A percentile compares a stretch with the other conserved stretches of the same genome.
These are phyloP conservation scores for Coemansia sp. DNA, from an alignment of 192 early-diverging fungal genomes.

Conservation along the genomic window DNA sequence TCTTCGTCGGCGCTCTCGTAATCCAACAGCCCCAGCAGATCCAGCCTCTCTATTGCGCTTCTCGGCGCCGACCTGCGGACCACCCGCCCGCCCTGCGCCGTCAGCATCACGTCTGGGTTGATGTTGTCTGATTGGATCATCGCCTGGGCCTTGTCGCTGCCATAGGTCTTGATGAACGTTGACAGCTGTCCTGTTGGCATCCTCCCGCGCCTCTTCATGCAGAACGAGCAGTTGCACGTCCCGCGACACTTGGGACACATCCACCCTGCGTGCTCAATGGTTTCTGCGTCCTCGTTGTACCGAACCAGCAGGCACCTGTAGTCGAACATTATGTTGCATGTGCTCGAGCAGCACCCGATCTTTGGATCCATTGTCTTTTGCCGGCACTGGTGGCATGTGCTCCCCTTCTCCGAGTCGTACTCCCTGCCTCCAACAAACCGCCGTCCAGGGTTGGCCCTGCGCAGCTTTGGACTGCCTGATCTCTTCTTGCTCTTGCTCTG, in stretches of 20 bases:
- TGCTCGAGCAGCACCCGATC: conserved; percentile 27
- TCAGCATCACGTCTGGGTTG: neutral
- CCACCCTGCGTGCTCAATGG: conserved; percentile 20
- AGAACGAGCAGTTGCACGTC: conserved; percentile 43
- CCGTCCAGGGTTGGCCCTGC: conserved; percentile 15
- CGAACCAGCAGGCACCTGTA: conserved; percentile 28
- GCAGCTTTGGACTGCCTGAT: neutral
- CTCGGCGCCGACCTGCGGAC: neutral
- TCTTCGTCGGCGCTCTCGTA: neutral
- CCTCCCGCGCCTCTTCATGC: conserved; percentile 32
- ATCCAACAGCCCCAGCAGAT: neutral
- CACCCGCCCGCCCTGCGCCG: conserved; percentile 1
- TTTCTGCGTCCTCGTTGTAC: conserved; percentile 31
- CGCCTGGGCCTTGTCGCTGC: conserved; percentile 20
- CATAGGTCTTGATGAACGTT: conserved; percentile 25
- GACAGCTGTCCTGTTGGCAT: conserved; percentile 41
- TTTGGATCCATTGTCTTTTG: conserved; percentile 45
- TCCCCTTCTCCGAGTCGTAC: conserved; percentile 25
- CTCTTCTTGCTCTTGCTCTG: conserved; percentile 13
- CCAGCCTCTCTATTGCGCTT: neutral
- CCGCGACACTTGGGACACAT: conserved; percentile 38
- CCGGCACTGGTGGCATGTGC: conserved; percentile 50
- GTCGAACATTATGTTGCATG: conserved; percentile 37
- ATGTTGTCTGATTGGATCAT: conserved; percentile 14
- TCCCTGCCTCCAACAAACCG: conserved; percentile 26